Conservation (phyloP, 176 grass and related monocot species). For the Eragrostis curvula region DNA sequence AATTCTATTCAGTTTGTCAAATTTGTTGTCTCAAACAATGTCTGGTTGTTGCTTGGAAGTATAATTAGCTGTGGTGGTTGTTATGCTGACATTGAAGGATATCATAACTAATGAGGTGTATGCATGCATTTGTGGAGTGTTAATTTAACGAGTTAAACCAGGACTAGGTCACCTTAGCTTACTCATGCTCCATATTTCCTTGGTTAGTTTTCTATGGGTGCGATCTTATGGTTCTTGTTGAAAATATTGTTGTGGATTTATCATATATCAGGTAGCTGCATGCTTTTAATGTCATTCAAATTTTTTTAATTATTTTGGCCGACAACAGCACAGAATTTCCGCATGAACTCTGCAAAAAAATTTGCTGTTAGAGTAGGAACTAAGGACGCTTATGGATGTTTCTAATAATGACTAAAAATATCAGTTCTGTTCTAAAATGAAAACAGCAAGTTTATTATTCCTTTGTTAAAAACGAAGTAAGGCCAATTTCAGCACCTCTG, state of each 20-base stretch:
- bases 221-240: too few relatives aligned
- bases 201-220: too few relatives aligned
- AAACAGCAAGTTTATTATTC: not conserved
- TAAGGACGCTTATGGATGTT: not conserved
- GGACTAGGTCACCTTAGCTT: not conserved
- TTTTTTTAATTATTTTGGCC: not conserved
- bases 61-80: slow-evolving; percentile 10
- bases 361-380: not conserved
- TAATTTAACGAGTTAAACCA: not conserved
- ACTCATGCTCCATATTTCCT: not conserved
- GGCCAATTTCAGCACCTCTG: not conserved
- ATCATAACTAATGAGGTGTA: not conserved
- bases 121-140: slow-evolving; percentile 7
- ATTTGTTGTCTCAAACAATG: not conserved
- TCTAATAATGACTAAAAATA: not conserved
- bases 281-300: not conserved
- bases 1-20: not conserved
- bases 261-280: not conserved
- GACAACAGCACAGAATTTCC: not conserved
- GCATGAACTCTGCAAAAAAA: not conserved
- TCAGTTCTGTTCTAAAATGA: not conserved
- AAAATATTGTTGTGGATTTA: too few relatives aligned
- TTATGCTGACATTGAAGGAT: slow-evolving; percentile 34
- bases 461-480: not conserved
- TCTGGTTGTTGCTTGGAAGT: slow-evolving; percentile 48